Evolutionary conservation across 129 eudicot genomes (phyloP).

Genomic region (Flaveria trinervia): DNA sequence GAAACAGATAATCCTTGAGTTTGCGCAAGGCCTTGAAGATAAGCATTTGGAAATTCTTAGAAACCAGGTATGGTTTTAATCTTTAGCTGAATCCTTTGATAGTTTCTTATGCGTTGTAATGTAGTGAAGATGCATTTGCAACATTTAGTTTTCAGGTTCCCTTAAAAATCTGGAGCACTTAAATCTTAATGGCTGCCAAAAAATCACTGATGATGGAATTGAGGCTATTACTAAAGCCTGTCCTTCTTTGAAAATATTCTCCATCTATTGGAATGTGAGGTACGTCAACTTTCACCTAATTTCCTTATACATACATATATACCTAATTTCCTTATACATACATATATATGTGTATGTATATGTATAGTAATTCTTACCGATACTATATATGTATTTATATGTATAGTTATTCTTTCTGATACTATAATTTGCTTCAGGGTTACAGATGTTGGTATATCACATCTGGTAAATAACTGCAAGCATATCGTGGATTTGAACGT

Average conservation of each 20-base stretch:
- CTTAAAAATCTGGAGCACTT: slow-evolving; percentile 63
- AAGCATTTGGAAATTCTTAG: slow-evolving; percentile 60
- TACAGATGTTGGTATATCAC: slow-evolving; percentile 70
- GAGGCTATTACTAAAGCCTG: slow-evolving; percentile 62
- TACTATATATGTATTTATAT: not conserved
- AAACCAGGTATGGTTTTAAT: slow-evolving; percentile 48
- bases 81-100: not conserved
- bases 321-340: not conserved
- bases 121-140: slow-evolving; percentile 20
- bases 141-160: slow-evolving; percentile 54
- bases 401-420: slow-evolving; percentile 14
- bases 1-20: slow-evolving; percentile 81
- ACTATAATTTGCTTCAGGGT: slow-evolving; percentile 57
- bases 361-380: not conserved
- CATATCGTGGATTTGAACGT: slow-evolving; percentile 79
- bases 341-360: not conserved
- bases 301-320: not conserved
- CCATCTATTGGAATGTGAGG: slow-evolving; percentile 99
- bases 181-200: slow-evolving; percentile 91
- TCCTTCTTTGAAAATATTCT: slow-evolving; percentile 65
- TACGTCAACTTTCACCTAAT: slow-evolving; percentile 31
- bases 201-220: slow-evolving; percentile 78
- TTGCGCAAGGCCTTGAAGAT: slow-evolving; percentile 89
- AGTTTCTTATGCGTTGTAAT: not conserved
- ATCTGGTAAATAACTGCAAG: slow-evolving; percentile 82